Evolutionary conservation across 192 early-diverging fungal genomes (phyloP), one percentile per base, ranked within the genome.

Genomic region (Chytriomyces sp.): DNA sequence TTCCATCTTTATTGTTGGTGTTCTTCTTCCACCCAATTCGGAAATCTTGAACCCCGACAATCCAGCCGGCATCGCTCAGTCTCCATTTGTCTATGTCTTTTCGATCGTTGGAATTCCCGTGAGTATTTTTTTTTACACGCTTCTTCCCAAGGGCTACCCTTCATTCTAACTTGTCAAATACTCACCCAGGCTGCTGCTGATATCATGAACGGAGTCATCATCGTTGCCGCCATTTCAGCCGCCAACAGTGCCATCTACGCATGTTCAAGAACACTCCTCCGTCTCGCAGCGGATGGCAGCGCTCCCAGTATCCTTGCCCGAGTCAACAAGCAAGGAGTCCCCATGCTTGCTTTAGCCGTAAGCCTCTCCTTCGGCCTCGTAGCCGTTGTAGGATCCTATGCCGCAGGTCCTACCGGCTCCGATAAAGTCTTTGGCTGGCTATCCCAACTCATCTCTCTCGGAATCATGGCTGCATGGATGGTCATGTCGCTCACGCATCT

Each of bases 221-320:
- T 93, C 23, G 89, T 88, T 53, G 89, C 91, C 45, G 87, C 91
- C 6, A 61, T 92, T 20, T 92, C 91, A 0, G 92, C 93, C n/a
- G 87, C 89, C 64, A 94, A 93, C 81, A 93, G 92, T 44, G 86
- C 89, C 24, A 79, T 94, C 49, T 94, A 92, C 81, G 90, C 89
- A 6, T 89, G 86, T 5, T 89, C 87, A 18, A 76, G 93, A 35
- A 90, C 89, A 7, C 68, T 94, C 13, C 86, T 85, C 73, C 82
- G 86, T 77, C 71, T 93, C 18, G 84, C 91, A 8, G 73, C 71
- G 7, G 87, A 91, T 63, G 89, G 91, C 60, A 82, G 89, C 65
- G 93, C 91, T 0, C 92, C 92, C 6, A 59, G 71, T 5, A 44
- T 88, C 72, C 86, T 94, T 67, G 73, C 62, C 11, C 79, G 80